Conservation (phyloP, 768 basidiomycete species). For the Leucocoprinus leucothites region DNA sequence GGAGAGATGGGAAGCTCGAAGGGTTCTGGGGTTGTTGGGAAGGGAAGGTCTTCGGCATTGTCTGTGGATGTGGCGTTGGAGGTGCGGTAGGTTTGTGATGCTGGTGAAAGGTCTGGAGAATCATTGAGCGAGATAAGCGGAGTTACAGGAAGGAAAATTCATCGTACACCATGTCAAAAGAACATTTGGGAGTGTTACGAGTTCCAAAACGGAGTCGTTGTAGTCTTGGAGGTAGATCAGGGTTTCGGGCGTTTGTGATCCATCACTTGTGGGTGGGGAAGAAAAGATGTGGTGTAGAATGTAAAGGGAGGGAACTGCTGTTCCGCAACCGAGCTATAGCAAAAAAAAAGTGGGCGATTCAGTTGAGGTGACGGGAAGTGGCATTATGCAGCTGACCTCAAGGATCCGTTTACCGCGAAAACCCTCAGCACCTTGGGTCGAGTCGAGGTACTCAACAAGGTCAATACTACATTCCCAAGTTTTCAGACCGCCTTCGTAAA, state of each 20-base stretch:
- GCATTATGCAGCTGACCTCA: constrained; percentile 53
- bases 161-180: constrained; percentile 77
- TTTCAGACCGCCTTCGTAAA: constrained; percentile 96
- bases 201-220: constrained; percentile 75
- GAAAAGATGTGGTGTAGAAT: constrained; percentile 63
- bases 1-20: constrained; percentile 63
- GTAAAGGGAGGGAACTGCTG: constrained; percentile 78
- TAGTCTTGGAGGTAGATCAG: constrained; percentile 88
- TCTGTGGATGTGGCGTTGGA: constrained; percentile 23
- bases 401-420: constrained; percentile 54
- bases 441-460: constrained; percentile 64
- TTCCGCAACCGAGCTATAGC: constrained; percentile 86
- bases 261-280: constrained; percentile 17
- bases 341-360: not conserved
- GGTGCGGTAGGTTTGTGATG: constrained; percentile 47
- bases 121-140: not conserved
- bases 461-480: constrained; percentile 98
- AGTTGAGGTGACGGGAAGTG: not conserved
- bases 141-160: constrained; percentile 11
- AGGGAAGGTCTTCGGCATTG: constrained; percentile 23
- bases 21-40: constrained; percentile 32
- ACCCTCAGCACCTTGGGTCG: constrained; percentile 20
- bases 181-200: constrained; percentile 78
- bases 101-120: constrained; percentile 55
- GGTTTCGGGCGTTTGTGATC: constrained; percentile 27